These are phyloP conservation scores for Plasmopara muralis DNA, from an alignment of 352 stramenopile genomes.

Conservation along the genomic window DNA sequence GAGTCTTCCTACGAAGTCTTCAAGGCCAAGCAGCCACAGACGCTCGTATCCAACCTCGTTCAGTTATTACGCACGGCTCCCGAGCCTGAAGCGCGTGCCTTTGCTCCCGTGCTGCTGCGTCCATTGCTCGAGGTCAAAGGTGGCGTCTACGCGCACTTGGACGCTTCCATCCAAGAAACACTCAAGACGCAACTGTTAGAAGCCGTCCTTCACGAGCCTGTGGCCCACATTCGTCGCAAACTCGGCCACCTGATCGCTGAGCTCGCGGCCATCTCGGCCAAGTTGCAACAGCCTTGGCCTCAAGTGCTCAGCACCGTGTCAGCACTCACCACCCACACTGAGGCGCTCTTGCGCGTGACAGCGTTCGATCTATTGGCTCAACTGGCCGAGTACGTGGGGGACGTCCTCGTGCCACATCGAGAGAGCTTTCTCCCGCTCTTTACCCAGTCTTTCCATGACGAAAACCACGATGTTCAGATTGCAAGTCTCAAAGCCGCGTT, in stretches of 20 bases:
- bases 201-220: slow-evolving; percentile 49
- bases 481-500: slow-evolving; percentile 63
- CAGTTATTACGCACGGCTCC: slow-evolving; percentile 47
- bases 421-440: slow-evolving; percentile 77
- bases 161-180: slow-evolving; percentile 37
- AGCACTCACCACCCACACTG: slow-evolving; percentile 45
- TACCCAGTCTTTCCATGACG: slow-evolving; percentile 61
- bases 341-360: slow-evolving; percentile 61
- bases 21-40: slow-evolving; percentile 57
- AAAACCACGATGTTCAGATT: slow-evolving; percentile 55
- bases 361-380: slow-evolving; percentile 73
- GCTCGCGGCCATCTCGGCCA: slow-evolving; percentile 47
- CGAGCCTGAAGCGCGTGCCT: slow-evolving; percentile 60
- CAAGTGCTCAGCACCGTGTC: slow-evolving; percentile 65
- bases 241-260: slow-evolving; percentile 73
- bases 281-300: slow-evolving; percentile 54
- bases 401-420: slow-evolving; percentile 66
- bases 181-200: slow-evolving; percentile 75
- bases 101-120: slow-evolving; percentile 72
- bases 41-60: slow-evolving; percentile 62
- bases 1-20: slow-evolving; percentile 68
- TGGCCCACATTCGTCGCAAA: slow-evolving; percentile 77
- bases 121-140: slow-evolving; percentile 64
- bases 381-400: slow-evolving; percentile 61
- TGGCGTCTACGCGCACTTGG: slow-evolving; percentile 59